These are phyloP conservation scores for Pseudocercospora musae DNA, from an alignment of 2,329 filamentous ascomycete species.

Conservation along the genomic window DNA sequence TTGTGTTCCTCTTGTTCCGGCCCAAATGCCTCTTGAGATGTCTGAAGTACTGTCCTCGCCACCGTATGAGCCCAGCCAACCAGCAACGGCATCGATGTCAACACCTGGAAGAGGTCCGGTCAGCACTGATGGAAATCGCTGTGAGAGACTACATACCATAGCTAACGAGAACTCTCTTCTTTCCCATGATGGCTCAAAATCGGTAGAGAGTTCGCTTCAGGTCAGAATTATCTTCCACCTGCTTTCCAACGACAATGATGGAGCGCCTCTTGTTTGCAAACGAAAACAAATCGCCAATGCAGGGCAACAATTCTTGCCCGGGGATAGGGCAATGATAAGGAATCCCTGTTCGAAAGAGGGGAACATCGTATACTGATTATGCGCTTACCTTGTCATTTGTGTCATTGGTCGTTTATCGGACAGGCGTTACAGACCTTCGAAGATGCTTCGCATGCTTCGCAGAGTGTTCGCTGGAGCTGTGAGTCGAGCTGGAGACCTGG, in stretches of 20 bases:
- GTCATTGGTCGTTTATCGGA: not conserved
- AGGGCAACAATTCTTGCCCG: not conserved
- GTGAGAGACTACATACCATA: constrained; percentile 15
- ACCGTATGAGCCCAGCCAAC: constrained; percentile 71
- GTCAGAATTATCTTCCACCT: not conserved
- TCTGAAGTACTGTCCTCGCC: constrained; percentile 69
- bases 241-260: not conserved
- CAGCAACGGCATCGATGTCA: constrained; percentile 69
- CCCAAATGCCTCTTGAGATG: constrained; percentile 65
- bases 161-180: constrained; percentile 28
- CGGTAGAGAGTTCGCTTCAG: not conserved
- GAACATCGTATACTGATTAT: not conserved
- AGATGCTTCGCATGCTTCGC: not conserved
- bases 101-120: constrained; percentile 39
- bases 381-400: not conserved
- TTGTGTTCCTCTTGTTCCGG: constrained; percentile 62
- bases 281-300: not conserved
- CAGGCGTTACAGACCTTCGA: not conserved
- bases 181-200: constrained; percentile 19
- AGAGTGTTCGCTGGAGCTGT: not conserved
- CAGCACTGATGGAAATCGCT: not conserved
- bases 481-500: not conserved
- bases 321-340: constrained; percentile 8
- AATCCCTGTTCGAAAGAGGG: constrained; percentile 1
- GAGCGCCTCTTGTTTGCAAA: not conserved